phyloP scores from a whole-genome alignment of 2,329 filamentous ascomycete genomes.

The Penicillium sp. region DNA sequence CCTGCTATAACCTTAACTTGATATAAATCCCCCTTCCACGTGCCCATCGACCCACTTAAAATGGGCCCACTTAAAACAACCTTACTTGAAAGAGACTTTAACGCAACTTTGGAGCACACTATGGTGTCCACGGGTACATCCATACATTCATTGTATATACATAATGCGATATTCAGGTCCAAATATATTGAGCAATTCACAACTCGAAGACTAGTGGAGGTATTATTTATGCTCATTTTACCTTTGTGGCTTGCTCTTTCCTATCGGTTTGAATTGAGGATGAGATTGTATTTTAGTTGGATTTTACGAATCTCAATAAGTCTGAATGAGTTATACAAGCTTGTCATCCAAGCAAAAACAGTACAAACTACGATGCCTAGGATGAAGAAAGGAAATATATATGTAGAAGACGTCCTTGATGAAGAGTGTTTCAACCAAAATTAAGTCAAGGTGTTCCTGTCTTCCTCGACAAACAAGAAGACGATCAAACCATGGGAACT shows the following conservation, averaged over 20 bases:
- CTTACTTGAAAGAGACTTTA: background rate
- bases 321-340: background rate
- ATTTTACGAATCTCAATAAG: background rate
- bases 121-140: background rate
- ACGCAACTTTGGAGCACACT: background rate
- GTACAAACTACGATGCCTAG: background rate
- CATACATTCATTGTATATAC: background rate
- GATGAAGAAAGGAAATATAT: background rate
- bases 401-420: too few species aligned
- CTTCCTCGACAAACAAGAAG: too few species aligned
- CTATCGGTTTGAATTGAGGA: background rate
- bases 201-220: background rate
- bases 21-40: too few species aligned
- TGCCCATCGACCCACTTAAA: background rate
- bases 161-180: too few species aligned
- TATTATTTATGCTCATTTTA: background rate
- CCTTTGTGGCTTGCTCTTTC: background rate
- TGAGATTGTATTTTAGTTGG: background rate
- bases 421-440: too few species aligned
- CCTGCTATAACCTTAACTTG: too few species aligned
- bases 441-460: too few species aligned
- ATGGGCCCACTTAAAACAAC: background rate
- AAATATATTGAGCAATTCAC: background rate
- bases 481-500: too few species aligned
- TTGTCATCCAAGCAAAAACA: background rate